Conservation (phyloP, 768 basidiomycete species). For the Russula sp. region DNA sequence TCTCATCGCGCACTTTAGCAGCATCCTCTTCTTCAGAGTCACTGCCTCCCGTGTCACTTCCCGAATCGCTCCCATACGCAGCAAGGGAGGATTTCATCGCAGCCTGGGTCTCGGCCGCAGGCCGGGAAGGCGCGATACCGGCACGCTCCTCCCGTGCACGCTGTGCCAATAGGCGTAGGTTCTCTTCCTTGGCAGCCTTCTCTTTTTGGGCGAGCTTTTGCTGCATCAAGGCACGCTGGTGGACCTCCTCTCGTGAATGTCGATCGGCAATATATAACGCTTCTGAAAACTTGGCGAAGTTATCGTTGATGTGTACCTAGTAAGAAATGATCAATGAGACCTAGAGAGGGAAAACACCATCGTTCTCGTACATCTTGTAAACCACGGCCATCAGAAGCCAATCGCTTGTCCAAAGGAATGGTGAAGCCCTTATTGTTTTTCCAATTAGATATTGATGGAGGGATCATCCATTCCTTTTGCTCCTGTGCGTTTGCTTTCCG, state of each 20-base stretch:
- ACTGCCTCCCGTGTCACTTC: constrained; percentile 49
- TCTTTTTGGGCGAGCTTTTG: constrained; percentile 98
- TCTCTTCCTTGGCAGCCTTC: constrained; percentile 95
- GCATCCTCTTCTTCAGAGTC: constrained; percentile 66
- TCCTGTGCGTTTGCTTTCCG: constrained; percentile 94
- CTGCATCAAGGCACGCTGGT: constrained; percentile 94
- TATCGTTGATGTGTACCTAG: constrained; percentile 96
- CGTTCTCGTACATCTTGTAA: constrained; percentile 78
- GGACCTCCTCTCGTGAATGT: constrained; percentile 96
- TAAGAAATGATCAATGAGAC: not conserved
- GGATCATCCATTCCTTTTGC: constrained; percentile 99
- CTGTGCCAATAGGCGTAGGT: constrained; percentile 87
- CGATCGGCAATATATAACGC: constrained; percentile 91
- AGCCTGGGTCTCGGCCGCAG: constrained; percentile 57
- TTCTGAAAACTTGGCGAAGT: constrained; percentile 98
- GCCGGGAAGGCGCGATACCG: constrained; percentile 61
- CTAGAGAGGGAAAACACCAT: not conserved
- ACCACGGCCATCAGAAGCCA: constrained; percentile 97
- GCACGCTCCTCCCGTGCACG: constrained; percentile 91
- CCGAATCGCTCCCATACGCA: constrained; percentile 80
- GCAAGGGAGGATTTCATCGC: constrained; percentile 72
- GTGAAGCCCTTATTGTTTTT: constrained; percentile 99
- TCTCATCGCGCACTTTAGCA: constrained; percentile 77
- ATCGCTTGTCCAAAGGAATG: constrained; percentile 93
- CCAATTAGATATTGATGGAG: constrained; percentile 99